A percentile compares a stretch with the other conserved stretches of the same genome.
phyloP scores from a whole-genome alignment of 257 asterid genomes.

The Verbena officinalis region DNA sequence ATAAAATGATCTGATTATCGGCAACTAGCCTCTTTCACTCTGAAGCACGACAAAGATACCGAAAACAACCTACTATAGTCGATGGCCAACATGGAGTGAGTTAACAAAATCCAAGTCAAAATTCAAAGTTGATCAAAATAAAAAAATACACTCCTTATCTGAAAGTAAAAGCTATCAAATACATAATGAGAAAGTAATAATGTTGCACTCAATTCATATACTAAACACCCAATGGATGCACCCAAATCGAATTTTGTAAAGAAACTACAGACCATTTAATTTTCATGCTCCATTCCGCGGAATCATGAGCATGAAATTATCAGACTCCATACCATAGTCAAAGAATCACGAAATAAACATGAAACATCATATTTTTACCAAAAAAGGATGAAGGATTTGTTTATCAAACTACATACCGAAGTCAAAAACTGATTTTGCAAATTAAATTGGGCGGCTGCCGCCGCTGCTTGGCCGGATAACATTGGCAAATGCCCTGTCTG shows the following conservation, averaged over 20 bases:
- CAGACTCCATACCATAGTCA: neutral
- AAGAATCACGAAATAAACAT: constrained; percentile 3
- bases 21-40: constrained; percentile 20
- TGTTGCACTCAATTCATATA: constrained; percentile 13
- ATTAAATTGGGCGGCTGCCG: constrained; percentile 72
- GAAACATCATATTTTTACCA: constrained; percentile 1
- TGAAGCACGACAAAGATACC: constrained; percentile 13
- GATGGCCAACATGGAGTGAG: neutral
- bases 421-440: constrained; percentile 71
- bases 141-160: constrained; percentile 2
- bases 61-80: neutral
- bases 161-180: constrained; percentile 2
- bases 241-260: neutral
- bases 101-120: neutral
- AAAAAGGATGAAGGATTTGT: constrained; percentile 11
- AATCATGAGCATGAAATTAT: constrained; percentile 4
- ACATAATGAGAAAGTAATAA: neutral
- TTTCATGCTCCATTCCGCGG: neutral
- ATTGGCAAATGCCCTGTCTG: constrained; percentile 77
- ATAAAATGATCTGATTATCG: constrained; percentile 11
- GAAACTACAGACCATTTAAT: constrained; percentile 6
- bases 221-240: neutral
- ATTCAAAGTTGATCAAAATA: neutral
- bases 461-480: constrained; percentile 78
- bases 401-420: constrained; percentile 56